Base-by-base conservation (phyloP, 805 yeast species). In the Isabelozyma rhagii region DNA sequence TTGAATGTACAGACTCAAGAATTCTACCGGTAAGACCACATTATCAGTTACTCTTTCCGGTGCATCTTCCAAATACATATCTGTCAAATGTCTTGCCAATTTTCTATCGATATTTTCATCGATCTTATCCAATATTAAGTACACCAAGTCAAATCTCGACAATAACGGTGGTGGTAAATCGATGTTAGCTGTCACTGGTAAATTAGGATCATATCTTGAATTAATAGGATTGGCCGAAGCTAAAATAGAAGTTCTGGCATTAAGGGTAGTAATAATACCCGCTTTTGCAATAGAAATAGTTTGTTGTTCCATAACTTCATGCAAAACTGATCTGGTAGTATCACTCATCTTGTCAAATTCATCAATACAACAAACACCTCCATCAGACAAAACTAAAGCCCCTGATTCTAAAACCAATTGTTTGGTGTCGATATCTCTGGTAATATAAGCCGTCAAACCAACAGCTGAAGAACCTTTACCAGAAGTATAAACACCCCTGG, bases 401-500 rank as follows among this genome's bases (percentile, higher is more conserved):
- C 99, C 99, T 60, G 91, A 82, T 66, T 94, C 99, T 47, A 94
- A 77, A 3, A 94, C 99, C 45, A 93, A 71, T 67, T 94, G 99
- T 61, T 84, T 88, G 0, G 98, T 90, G 61, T 94, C 98, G 27
- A 88, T 79, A 66, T 94, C 99, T 62, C 97, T 79, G 8, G 99
- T 92, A 49, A 94, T 86, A 66, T 94, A 94, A 0, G 99, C 99
- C 0, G 99, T 94, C 62, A 94, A 77, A 77, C 99, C 99, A 45
- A 94, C 99, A 0, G 99, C 99, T 31, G 99, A 94, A 0, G 97
- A 91, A 46, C 99, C 99, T 62, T 94, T 94, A 68, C 99, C 99
- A 0, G 97, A 92, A 4, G 99, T 94, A 69, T 92, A 94, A 39
- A 94, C 89, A 57, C 99, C 99, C 64, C 99, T 80, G 43, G 99